A percentile compares a stretch with the other conserved stretches of the same genome.
Conservation (phyloP, 352 stramenopile species). For the Pythium pyrilobum region DNA sequence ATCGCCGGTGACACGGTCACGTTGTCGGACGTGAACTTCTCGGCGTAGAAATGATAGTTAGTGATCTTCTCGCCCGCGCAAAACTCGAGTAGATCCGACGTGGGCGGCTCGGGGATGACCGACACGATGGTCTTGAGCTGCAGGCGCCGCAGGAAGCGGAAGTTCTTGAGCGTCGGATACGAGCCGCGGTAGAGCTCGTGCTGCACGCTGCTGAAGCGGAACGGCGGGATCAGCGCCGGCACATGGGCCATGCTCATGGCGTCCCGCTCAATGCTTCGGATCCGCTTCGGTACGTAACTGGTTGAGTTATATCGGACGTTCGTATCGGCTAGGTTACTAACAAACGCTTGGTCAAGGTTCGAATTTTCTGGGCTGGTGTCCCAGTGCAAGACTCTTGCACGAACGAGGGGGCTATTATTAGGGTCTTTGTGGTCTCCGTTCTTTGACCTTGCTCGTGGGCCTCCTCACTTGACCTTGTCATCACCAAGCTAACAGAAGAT, state of each 20-base stretch:
- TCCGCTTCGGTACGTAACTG: neutral
- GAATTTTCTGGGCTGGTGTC: no score
- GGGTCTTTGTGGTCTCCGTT: neutral
- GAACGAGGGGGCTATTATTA: conserved; percentile 16
- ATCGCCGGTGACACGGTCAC: conserved; percentile 75
- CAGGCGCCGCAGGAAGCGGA: conserved; percentile 71
- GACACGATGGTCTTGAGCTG: conserved; percentile 75
- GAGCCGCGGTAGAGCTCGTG: conserved; percentile 72
- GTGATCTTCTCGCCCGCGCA: conserved; percentile 65
- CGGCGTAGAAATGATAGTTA: conserved; percentile 73
- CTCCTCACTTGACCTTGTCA: conserved; percentile 7
- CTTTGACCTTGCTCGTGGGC: neutral
- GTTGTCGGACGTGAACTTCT: conserved; percentile 87
- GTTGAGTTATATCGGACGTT: neutral
- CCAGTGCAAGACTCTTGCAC: no score
- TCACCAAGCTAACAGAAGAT: no score
- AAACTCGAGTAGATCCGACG: conserved; percentile 68
- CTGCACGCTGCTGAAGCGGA: conserved; percentile 84
- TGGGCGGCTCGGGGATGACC: conserved; percentile 76
- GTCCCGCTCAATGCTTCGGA: neutral
- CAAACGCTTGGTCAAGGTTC: no score
- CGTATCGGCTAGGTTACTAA: neutral
- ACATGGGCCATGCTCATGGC: conserved; percentile 38
- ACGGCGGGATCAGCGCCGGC: conserved; percentile 78
- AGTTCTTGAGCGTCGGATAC: conserved; percentile 86